phyloP scores from a whole-genome alignment of 2,329 filamentous ascomycete species.

The Cercospora sp. region DNA sequence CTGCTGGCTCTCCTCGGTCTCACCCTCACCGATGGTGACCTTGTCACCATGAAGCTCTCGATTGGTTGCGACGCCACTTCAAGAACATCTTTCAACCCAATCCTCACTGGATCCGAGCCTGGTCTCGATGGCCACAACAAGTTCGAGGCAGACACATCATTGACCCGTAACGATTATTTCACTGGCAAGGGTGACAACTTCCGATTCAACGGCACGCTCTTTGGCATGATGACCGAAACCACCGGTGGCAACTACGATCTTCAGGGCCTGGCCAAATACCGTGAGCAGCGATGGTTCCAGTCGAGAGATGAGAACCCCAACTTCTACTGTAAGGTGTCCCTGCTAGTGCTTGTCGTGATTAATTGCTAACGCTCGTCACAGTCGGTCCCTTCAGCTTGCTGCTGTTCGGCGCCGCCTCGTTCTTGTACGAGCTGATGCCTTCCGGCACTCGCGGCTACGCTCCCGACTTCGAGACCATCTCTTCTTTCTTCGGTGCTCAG shows the following conservation, averaged over 20 bases:
- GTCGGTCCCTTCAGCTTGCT: conserved; percentile 43
- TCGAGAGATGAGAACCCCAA: conserved; percentile 43
- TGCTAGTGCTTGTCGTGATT: too few relatives aligned
- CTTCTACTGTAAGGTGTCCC: conserved; percentile 39
- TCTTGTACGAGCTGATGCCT: conserved; percentile 48
- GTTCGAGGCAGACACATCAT: conserved; percentile 45
- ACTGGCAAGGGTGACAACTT: conserved; percentile 41
- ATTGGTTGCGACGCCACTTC: conserved; percentile 44
- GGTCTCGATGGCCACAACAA: conserved; percentile 50
- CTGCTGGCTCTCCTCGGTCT: conserved; percentile 45
- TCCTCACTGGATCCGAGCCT: conserved; percentile 42
- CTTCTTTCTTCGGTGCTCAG: conserved; percentile 43
- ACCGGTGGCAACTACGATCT: conserved; percentile 42
- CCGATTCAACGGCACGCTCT: conserved; percentile 45
- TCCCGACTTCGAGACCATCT: conserved; percentile 41
- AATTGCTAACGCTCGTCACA: not conserved
- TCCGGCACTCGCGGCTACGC: conserved; percentile 35
- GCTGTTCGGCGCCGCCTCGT: conserved; percentile 46
- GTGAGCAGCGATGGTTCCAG: conserved; percentile 44
- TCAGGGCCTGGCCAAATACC: conserved; percentile 43
- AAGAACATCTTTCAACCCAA: conserved; percentile 36
- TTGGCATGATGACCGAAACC: conserved; percentile 41
- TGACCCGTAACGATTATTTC: conserved; percentile 47
- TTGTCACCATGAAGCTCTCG: conserved; percentile 45
- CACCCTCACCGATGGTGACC: conserved; percentile 44